A percentile compares a stretch with the other conserved stretches of the same genome.
Conservation (phyloP, 2,329 filamentous ascomycete genomes). For the Fusarium foetens region DNA sequence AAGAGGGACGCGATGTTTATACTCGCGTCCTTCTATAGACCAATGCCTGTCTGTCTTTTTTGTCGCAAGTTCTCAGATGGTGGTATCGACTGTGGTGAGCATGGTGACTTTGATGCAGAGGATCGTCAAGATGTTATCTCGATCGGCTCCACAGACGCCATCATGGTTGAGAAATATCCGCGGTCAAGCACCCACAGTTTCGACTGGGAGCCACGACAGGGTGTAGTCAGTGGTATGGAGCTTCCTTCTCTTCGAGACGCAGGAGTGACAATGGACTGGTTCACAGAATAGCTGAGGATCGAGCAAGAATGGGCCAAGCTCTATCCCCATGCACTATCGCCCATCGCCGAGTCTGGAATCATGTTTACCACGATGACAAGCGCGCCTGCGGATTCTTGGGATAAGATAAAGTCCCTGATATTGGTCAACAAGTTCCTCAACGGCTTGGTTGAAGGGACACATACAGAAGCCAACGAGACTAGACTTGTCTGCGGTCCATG, state of each 20-base stretch:
- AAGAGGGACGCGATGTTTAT: not conserved
- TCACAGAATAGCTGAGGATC: not conserved
- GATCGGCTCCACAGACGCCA: not conserved
- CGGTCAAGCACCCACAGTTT: not conserved
- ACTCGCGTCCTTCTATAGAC: not conserved
- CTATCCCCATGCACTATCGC: not conserved
- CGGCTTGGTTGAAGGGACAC: not conserved
- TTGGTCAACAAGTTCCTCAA: conserved; percentile 6
- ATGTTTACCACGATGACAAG: not conserved
- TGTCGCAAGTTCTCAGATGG: not conserved
- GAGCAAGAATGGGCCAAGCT: not conserved
- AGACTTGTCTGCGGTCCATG: not conserved
- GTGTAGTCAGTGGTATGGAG: not conserved
- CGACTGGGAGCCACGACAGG: not conserved
- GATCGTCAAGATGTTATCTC: not conserved
- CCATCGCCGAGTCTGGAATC: not conserved
- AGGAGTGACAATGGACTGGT: conserved; percentile 4
- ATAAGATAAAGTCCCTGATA: not conserved
- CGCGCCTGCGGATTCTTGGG: not conserved
- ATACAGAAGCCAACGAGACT: not conserved
- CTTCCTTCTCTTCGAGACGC: not conserved
- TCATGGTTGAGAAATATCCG: not conserved
- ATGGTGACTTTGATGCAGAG: not conserved
- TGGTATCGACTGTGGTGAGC: not conserved
- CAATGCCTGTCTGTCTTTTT: not conserved